Evolutionary conservation across 768 basidiomycete genomes (phyloP), one percentile per base, ranked within the genome.

Genomic region (Phaeotremella fagi): DNA sequence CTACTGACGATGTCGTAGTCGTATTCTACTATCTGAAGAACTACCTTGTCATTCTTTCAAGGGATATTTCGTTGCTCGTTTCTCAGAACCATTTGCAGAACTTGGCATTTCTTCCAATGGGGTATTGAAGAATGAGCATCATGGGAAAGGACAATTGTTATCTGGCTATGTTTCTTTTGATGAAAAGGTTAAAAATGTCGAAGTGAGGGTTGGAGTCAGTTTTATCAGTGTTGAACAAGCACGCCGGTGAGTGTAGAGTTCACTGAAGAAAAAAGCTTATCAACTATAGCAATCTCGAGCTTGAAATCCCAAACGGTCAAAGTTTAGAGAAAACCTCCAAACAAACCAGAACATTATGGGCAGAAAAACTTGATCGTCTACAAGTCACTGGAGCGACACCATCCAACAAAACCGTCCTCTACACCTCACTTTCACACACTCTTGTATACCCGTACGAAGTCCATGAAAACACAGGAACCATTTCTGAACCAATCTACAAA

Each of bases 401-500:
- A 20, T 77, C 75, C 50, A 79, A 78, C 66, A 79, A 78, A 54
- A 74, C 61, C n/a, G 70, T 73, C 1, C 76, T 79, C 53, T 85
- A 83, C 69, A 86, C 86, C 0, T 81, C 78, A 0, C 77, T 85
- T 15, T 18, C 47, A 2, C 45, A 59, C 23, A 48, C 48, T 3
- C 46, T 64, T 0, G 71, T 88, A 82, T 88, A 87, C 59, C 88
- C 88, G 0, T 85, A 84, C 61, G 86, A 88, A 64, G 81, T 85
- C 54, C 77, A 79, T 57, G 87, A 89, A 68, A 75, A 79, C 33
- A 57, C 55, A 1, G 81, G 80, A 3, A 68, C 63, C 20, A 4
- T 31, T 11, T 16, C 29, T 3, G 52, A 44, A n/a, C 24, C 48
- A 23, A n/a, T n/a, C n/a, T 52, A 22, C 16, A 23, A 45, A 5